These are phyloP conservation scores for Populus tremula DNA, from an alignment of 345 rosid genomes.

Conservation along the genomic window DNA sequence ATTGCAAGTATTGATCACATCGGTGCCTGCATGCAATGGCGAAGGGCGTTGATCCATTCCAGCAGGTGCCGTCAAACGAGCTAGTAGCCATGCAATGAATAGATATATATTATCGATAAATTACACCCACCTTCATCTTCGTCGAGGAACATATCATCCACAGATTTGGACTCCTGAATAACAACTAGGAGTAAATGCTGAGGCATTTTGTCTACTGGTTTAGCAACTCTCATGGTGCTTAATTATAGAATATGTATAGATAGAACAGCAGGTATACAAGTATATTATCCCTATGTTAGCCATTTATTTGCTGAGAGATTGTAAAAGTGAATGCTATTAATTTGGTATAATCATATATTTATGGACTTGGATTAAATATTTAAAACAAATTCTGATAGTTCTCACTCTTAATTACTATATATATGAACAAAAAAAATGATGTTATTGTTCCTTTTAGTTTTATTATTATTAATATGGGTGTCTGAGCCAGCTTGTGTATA, in stretches of 20 bases:
- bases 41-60: neutral
- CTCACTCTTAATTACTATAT: too few relatives aligned
- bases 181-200: neutral
- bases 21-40: neutral
- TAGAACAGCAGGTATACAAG: neutral
- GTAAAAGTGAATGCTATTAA: neutral
- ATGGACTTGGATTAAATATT: too few relatives aligned
- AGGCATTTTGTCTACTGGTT: neutral
- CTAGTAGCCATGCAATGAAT: too few relatives aligned
- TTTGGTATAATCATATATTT: too few relatives aligned
- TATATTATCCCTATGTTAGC: neutral
- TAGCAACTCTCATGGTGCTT: neutral
- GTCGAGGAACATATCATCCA: too few relatives aligned
- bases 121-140: too few relatives aligned
- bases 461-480: too few relatives aligned
- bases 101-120: too few relatives aligned
- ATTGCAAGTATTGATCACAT: slow-evolving; percentile 43
- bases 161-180: neutral
- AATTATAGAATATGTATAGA: neutral
- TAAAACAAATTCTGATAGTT: too few relatives aligned
- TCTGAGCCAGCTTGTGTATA: accelerated
- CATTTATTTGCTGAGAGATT: neutral
- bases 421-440: too few relatives aligned
- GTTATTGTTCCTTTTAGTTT: too few relatives aligned
- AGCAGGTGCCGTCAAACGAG: too few relatives aligned